Evolutionary conservation across 345 rosid genomes (phyloP).

Genomic region (Corchorus capsularis): DNA sequence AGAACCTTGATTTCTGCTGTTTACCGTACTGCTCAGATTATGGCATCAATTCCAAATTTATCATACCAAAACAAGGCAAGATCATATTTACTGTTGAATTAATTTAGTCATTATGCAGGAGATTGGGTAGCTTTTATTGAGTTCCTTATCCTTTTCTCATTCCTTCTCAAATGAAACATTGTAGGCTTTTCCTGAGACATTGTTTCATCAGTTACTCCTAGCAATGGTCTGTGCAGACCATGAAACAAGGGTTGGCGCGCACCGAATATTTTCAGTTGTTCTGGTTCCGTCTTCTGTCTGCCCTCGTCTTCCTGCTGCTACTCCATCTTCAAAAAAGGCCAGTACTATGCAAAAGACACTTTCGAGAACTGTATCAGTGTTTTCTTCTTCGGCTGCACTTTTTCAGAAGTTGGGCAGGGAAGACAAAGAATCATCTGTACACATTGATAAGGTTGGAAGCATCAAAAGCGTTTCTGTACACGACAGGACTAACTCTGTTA

Average conservation of each 20-base stretch:
- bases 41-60: constrained; percentile 62
- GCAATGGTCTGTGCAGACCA: constrained; percentile 68
- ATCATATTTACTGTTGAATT: neutral
- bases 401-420: constrained; percentile 54
- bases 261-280: constrained; percentile 67
- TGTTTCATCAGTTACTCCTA: constrained; percentile 65
- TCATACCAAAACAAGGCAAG: constrained; percentile 73
- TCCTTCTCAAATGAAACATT: neutral
- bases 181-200: constrained; percentile 75
- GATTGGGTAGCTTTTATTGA: neutral
- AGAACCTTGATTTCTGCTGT: constrained; percentile 62
- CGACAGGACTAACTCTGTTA: constrained; percentile 38
- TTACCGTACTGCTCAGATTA: constrained; percentile 69
- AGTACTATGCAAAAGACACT: constrained; percentile 57
- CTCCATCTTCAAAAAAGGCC: constrained; percentile 38
- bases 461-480: constrained; percentile 42
- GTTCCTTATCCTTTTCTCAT: constrained; percentile 13
- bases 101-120: constrained; percentile 1
- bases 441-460: constrained; percentile 26
- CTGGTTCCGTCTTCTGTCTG: constrained; percentile 72
- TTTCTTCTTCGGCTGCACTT: constrained; percentile 77
- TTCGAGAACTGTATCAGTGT: constrained; percentile 70
- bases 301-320: constrained; percentile 35
- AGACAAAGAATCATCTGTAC: constrained; percentile 19
- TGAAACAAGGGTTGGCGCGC: constrained; percentile 71